Evolutionary conservation across 164 flowering plant genomes (phyloP).

Genomic region (Litsea cubeba): DNA sequence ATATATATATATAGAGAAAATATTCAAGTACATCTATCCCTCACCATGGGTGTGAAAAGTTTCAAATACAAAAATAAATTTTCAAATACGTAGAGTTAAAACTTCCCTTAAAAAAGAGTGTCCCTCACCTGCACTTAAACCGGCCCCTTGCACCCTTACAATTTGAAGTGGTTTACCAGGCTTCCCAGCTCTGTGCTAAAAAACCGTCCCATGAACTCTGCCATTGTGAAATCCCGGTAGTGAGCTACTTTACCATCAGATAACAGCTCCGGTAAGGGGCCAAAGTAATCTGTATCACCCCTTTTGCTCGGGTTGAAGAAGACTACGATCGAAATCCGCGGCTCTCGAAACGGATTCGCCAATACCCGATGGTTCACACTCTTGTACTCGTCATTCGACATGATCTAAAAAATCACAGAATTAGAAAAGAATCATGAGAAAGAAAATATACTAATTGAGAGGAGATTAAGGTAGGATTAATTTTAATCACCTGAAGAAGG

Average conservation of each 20-base stretch:
- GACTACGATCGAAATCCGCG: slow-evolving; percentile 15
- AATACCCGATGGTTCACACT: slow-evolving; percentile 23
- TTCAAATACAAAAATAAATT: too few species aligned
- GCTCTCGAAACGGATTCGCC: slow-evolving; percentile 16
- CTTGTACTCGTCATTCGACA: slow-evolving; percentile 20
- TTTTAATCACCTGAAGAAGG: slow-evolving; percentile 46
- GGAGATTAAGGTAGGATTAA: background rate
- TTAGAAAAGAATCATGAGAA: background rate
- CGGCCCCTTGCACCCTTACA: too few species aligned
- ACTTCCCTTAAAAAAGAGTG: too few species aligned
- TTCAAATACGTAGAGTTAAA: too few species aligned
- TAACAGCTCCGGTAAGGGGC: slow-evolving; percentile 22
- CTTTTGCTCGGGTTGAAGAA: slow-evolving; percentile 10
- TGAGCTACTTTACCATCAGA: slow-evolving; percentile 8
- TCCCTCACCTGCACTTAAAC: too few species aligned
- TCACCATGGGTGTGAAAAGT: too few species aligned
- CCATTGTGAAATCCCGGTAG: slow-evolving; percentile 14
- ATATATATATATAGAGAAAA: too few species aligned
- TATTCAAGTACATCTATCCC: too few species aligned
- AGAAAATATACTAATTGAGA: too few species aligned
- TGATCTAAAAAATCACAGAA: slow-evolving; percentile 9
- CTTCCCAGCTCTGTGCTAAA: slow-evolving; percentile 10
- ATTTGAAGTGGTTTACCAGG: background rate
- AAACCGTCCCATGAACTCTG: slow-evolving; percentile 6
- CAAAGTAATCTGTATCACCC: slow-evolving; percentile 2